Evolutionary conservation across 257 asterid species (phyloP).

Genomic region (Nicotiana otophora): DNA sequence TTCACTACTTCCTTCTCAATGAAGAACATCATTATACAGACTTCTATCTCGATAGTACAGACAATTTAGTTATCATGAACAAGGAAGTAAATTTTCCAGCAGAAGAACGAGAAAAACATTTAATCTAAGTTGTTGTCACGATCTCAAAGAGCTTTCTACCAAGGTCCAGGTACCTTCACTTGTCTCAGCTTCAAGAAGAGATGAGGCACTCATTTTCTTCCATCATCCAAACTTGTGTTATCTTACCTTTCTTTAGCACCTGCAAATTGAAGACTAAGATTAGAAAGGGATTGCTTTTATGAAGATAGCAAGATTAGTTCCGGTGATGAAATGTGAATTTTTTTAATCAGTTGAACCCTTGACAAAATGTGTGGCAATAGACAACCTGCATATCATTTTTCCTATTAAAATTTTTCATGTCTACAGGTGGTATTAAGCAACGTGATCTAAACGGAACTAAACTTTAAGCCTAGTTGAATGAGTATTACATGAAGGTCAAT

Average conservation of each 20-base stretch:
- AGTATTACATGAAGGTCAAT: too few species aligned
- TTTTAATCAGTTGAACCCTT: background rate
- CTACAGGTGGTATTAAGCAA: too few species aligned
- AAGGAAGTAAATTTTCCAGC: background rate
- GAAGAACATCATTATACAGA: background rate
- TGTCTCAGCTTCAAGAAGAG: conserved; percentile 3
- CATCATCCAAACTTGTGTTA: background rate
- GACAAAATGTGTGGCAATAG: too few species aligned
- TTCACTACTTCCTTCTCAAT: background rate
- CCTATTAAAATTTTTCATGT: too few species aligned
- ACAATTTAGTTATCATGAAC: background rate
- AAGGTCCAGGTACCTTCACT: conserved; percentile 5
- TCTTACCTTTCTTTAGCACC: background rate
- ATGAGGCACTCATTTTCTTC: conserved; percentile 1
- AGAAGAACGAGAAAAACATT: background rate
- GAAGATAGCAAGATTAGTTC: background rate
- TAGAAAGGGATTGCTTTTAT: background rate
- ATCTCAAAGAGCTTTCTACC: background rate
- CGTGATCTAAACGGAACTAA: too few species aligned
- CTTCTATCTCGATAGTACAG: background rate
- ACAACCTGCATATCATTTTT: too few species aligned
- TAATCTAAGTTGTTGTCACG: background rate
- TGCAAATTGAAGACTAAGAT: conserved; percentile 3
- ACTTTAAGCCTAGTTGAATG: too few species aligned
- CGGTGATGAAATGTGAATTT: background rate